Evolutionary conservation across 208 protist genomes (phyloP).

Genomic region (Trypanosomatidae sp.): DNA sequence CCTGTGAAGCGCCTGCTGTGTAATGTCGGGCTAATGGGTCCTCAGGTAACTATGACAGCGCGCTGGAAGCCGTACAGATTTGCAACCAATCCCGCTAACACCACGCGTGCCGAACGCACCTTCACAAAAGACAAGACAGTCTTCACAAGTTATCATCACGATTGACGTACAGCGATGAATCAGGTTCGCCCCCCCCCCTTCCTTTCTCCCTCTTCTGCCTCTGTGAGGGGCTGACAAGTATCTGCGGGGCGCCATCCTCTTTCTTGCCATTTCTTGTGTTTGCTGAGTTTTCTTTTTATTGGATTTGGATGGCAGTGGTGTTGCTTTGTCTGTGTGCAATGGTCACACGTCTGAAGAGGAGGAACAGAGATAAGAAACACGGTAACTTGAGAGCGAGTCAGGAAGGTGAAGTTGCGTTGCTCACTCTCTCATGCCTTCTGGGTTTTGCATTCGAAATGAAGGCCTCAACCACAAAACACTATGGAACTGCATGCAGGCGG

Average conservation of each 20-base stretch:
- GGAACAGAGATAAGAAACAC: not conserved
- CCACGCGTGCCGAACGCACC: slow-evolving; percentile 71
- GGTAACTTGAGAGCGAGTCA: not conserved
- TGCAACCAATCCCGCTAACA: slow-evolving; percentile 71
- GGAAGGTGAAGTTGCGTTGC: not conserved
- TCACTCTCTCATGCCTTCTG: not conserved
- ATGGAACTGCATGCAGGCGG: not conserved
- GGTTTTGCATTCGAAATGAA: slow-evolving; percentile 5
- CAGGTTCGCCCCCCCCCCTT: not conserved
- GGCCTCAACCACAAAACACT: not conserved
- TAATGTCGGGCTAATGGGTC: slow-evolving; percentile 89
- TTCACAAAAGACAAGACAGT: slow-evolving; percentile 86
- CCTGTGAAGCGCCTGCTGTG: slow-evolving; percentile 86
- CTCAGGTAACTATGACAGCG: slow-evolving; percentile 72
- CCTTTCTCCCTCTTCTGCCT: not conserved
- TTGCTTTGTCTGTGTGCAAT: not conserved
- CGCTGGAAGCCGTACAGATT: slow-evolving; percentile 90
- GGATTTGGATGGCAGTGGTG: not conserved
- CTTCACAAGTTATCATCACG: slow-evolving; percentile 73
- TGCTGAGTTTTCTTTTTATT: not conserved
- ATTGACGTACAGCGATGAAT: slow-evolving; percentile 32
- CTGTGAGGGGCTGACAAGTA: not conserved
- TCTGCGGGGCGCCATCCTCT: too few species aligned
- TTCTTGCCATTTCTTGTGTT: not conserved
- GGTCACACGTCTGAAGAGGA: not conserved